Conservation (phyloP, 352 stramenopile genomes). For the Phytopythium chamaehyphon region DNA sequence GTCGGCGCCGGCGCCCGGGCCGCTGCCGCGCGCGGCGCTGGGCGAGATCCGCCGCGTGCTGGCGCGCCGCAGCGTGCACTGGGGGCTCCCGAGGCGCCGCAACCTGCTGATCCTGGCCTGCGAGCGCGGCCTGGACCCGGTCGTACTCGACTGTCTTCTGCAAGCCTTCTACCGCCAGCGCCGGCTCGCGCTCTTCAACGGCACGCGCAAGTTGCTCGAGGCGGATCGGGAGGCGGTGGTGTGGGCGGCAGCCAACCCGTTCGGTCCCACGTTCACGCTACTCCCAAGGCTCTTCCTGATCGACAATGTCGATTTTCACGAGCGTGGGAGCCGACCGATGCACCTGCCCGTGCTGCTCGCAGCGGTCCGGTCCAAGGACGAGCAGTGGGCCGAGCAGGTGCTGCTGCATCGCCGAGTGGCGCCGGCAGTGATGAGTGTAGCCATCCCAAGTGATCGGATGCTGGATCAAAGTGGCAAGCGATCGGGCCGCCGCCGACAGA, state of each 20-base stretch:
- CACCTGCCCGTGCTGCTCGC: background rate
- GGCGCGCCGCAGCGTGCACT: slow-evolving; percentile 1
- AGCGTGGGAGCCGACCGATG: background rate
- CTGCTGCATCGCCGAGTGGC: background rate
- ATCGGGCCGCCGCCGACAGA: background rate
- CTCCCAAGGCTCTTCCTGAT: slow-evolving; percentile 4
- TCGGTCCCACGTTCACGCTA: background rate
- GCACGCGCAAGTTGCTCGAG: slow-evolving; percentile 2
- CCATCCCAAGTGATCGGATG: background rate
- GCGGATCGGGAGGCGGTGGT: slow-evolving; percentile 3
- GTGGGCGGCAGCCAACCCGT: background rate
- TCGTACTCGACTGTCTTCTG: slow-evolving; percentile 5
- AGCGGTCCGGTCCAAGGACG: background rate
- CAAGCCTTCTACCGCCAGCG: slow-evolving; percentile 8
- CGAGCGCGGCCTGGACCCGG: slow-evolving; percentile 5
- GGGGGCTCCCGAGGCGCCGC: slow-evolving; percentile 2
- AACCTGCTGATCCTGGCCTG: slow-evolving; percentile 8
- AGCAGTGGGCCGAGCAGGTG: background rate
- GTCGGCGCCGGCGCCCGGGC: background rate
- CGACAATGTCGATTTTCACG: slow-evolving; percentile 6
- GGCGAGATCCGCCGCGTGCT: slow-evolving; percentile 8
- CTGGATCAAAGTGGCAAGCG: background rate
- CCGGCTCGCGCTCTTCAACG: slow-evolving; percentile 6
- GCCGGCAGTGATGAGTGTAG: background rate
- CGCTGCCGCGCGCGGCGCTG: slow-evolving; percentile 4